A percentile compares a stretch with the other conserved stretches of the same genome.
phyloP scores from a whole-genome alignment of 2,329 filamentous ascomycete species.

The Colletotrichum lini region DNA sequence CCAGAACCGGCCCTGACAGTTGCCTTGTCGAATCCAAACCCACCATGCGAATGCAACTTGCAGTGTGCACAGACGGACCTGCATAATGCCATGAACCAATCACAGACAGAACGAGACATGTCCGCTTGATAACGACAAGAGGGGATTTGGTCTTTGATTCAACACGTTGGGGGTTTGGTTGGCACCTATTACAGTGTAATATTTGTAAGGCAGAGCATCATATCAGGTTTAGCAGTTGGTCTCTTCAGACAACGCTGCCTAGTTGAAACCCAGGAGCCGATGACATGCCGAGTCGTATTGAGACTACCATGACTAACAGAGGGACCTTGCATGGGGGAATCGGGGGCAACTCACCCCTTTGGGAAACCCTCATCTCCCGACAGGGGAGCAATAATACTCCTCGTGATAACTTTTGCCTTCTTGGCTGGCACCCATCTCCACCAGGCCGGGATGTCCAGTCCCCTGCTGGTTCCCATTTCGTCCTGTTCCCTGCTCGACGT shows the following conservation, averaged over 20 bases:
- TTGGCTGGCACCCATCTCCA: slow-evolving; percentile 38
- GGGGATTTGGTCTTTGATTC: slow-evolving; percentile 19
- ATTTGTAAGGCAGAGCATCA: not conserved
- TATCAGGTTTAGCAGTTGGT: not conserved
- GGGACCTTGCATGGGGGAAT: slow-evolving; percentile 28
- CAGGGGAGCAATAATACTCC: slow-evolving; percentile 31
- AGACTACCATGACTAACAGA: not conserved
- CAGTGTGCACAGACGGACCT: slow-evolving; percentile 43
- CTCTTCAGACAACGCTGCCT: not conserved
- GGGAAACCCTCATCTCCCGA: slow-evolving; percentile 37
- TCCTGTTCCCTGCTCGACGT: slow-evolving; percentile 33
- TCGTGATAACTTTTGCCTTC: slow-evolving; percentile 40
- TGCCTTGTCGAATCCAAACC: slow-evolving; percentile 36
- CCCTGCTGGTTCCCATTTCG: slow-evolving; percentile 30
- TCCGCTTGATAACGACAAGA: slow-evolving; percentile 31
- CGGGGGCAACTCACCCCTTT: slow-evolving; percentile 25
- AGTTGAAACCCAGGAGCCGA: slow-evolving; percentile 5
- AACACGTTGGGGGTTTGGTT: not conserved
- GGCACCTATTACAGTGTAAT: not conserved
- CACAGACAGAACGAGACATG: slow-evolving; percentile 20
- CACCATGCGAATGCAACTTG: slow-evolving; percentile 29
- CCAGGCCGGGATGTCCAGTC: slow-evolving; percentile 31
- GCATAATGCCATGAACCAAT: slow-evolving; percentile 43
- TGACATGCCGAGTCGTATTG: slow-evolving; percentile 16
- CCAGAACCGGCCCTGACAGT: slow-evolving; percentile 34